phyloP scores from a whole-genome alignment of 805 yeast genomes.

The Candida boidinii region DNA sequence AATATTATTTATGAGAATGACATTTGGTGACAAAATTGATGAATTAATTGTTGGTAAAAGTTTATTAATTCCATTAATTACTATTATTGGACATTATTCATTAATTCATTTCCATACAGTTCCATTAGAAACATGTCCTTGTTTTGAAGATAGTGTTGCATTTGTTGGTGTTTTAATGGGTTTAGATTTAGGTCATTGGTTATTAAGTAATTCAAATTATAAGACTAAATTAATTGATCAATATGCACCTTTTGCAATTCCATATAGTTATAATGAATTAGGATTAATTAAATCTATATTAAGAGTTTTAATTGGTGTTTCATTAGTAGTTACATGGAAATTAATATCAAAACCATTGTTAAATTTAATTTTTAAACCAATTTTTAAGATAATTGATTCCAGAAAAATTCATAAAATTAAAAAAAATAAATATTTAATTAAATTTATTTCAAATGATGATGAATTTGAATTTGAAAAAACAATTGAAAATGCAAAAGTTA shows the following conservation, averaged over 20 bases:
- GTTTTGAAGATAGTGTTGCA: slow-evolving; percentile 92
- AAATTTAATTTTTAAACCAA: slow-evolving; percentile 47
- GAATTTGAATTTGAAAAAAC: not conserved
- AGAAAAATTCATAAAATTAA: not conserved
- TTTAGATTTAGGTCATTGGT: slow-evolving; percentile 54
- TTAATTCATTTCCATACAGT: slow-evolving; percentile 64
- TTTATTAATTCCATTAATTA: slow-evolving; percentile 25
- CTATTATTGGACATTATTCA: slow-evolving; percentile 33
- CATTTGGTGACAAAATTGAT: slow-evolving; percentile 38
- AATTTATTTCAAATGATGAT: not conserved
- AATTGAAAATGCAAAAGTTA: slow-evolving; percentile 5
- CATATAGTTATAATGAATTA: slow-evolving; percentile 30
- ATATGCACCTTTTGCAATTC: slow-evolving; percentile 24
- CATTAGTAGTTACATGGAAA: slow-evolving; percentile 65
- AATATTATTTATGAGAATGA: slow-evolving; percentile 39
- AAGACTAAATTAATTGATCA: not conserved
- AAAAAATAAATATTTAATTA: not conserved
- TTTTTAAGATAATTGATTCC: slow-evolving; percentile 13
- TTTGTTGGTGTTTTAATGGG: slow-evolving; percentile 86
- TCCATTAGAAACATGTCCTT: slow-evolving; percentile 92
- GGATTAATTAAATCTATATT: slow-evolving; percentile 33
- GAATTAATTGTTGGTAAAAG: slow-evolving; percentile 24
- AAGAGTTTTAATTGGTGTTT: slow-evolving; percentile 56
- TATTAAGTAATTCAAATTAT: slow-evolving; percentile 16
- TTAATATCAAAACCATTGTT: slow-evolving; percentile 59